Evolutionary conservation across 2,329 filamentous ascomycete species (phyloP), one percentile per base, ranked within the genome.

Genomic region (Epichloe typhina): DNA sequence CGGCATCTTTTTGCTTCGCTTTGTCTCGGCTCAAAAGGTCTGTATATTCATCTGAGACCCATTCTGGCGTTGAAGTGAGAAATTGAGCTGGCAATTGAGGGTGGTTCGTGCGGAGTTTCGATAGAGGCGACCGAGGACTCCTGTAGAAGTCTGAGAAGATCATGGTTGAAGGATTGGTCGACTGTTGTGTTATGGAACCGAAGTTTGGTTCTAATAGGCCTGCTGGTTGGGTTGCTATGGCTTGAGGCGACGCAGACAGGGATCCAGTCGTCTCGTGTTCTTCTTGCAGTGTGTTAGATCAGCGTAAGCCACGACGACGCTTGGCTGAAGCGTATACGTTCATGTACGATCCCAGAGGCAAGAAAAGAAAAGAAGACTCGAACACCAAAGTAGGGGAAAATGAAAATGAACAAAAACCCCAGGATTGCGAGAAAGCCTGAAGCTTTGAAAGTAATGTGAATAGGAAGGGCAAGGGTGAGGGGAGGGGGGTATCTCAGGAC

Each of bases 1-100:
- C 74, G 12, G 80, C 80, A 40, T 80, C 77, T 60, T 83, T 83
- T 57, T 82, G 77, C 65, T 75, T 80, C 26, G 64, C 54, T 62
- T 82, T 83, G 61, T 84, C 80, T 59, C 71, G 75, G 61, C 76
- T 82, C 47, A 80, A 64, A 5, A 84, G 69, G 59, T 83, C 80
- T 19, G 76, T 72, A 54, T 83, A 76, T 58, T 80, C 76, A 58
- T 80, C 69, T 42, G 66, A 61, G n/a, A 59, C 58, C 67, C 67
- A 69, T 43, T 63, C 63, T 50, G 59, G 62, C 54, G 59, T 56
- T 51, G 53, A 49, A 50, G 59, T 53, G 54, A 62, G 54, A 57
- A 62, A 57, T 58, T 61, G 55, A 42, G 54, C 55, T 21, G 62
- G 59, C n/a, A 64, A 53, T 44, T 60, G 62, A 11, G 64, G 59